Conservation (phyloP, 1,284 basidiomycete species). For the Ganoderma lingzhi region DNA sequence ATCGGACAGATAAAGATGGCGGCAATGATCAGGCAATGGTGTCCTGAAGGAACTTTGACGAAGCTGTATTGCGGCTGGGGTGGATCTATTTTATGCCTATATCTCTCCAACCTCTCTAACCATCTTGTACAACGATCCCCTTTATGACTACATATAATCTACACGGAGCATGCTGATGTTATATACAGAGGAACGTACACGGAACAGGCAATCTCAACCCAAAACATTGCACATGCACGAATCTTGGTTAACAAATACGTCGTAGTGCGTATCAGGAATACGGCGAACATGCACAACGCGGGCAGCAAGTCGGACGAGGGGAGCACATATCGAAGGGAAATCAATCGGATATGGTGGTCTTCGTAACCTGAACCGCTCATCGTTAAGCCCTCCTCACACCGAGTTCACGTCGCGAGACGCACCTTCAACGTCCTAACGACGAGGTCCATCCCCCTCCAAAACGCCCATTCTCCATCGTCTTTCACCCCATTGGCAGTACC, state of each 20-base stretch:
- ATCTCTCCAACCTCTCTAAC: neutral
- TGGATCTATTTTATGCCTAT: neutral
- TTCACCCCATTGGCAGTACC: conserved; percentile 2
- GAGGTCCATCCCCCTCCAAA: neutral
- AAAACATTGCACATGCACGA: neutral
- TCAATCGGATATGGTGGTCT: neutral
- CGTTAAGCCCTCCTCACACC: neutral
- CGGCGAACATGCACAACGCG: neutral
- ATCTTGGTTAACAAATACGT: neutral
- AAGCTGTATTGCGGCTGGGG: neutral
- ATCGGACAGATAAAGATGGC: too few relatives aligned
- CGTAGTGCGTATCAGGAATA: neutral
- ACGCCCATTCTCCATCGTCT: neutral
- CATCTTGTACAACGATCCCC: neutral
- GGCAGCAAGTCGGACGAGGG: neutral
- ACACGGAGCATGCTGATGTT: neutral
- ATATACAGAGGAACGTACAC: neutral
- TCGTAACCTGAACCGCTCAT: neutral
- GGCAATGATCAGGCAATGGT: too few relatives aligned
- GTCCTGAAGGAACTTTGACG: neutral
- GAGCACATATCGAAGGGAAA: neutral
- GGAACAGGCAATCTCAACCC: neutral
- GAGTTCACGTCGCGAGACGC: neutral
- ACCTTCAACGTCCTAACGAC: conserved; percentile 5
- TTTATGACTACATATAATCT: neutral